These are phyloP conservation scores for Ogataea haglerorum DNA, from an alignment of 805 yeast genomes.

Conservation along the genomic window DNA sequence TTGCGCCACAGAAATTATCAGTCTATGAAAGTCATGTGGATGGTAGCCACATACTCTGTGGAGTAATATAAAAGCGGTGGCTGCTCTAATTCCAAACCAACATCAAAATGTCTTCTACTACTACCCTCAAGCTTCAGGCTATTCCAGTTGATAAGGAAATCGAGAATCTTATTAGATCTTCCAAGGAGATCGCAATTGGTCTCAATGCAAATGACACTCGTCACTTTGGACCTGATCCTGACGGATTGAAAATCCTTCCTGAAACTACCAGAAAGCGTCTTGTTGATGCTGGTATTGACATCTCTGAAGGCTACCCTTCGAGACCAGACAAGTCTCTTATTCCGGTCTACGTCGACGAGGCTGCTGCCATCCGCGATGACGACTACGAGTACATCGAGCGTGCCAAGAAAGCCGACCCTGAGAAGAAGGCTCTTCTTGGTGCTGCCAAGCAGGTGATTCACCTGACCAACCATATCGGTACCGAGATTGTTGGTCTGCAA, in stretches of 20 bases:
- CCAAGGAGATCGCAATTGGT: constrained; percentile 14
- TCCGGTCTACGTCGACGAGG: constrained; percentile 41
- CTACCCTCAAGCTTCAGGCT: constrained; percentile 14
- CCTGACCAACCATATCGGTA: constrained; percentile 46
- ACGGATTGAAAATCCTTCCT: constrained; percentile 29
- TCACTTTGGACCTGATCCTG: constrained; percentile 21
- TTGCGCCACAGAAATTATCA: neutral
- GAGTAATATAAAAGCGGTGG: neutral
- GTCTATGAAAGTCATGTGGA: neutral
- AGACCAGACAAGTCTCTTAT: constrained; percentile 34
- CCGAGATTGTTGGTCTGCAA: constrained; percentile 47
- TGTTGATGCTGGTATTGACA: constrained; percentile 35
- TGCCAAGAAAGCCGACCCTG: constrained; percentile 38
- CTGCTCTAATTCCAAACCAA: neutral
- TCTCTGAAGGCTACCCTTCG: constrained; percentile 39
- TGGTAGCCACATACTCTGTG: constrained; percentile 1
- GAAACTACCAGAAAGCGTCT: constrained; percentile 31
- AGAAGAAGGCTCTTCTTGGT: constrained; percentile 39
- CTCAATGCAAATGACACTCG: constrained; percentile 10
- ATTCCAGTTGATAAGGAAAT: constrained; percentile 23
- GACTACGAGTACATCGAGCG: constrained; percentile 35
- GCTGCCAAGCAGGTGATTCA: constrained; percentile 41
- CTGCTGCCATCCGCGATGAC: constrained; percentile 35
- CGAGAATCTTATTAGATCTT: constrained; percentile 20
- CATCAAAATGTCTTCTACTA: constrained; percentile 4